Conservation (phyloP, 805 yeast species). For the Saccharomycopsis sp. region DNA sequence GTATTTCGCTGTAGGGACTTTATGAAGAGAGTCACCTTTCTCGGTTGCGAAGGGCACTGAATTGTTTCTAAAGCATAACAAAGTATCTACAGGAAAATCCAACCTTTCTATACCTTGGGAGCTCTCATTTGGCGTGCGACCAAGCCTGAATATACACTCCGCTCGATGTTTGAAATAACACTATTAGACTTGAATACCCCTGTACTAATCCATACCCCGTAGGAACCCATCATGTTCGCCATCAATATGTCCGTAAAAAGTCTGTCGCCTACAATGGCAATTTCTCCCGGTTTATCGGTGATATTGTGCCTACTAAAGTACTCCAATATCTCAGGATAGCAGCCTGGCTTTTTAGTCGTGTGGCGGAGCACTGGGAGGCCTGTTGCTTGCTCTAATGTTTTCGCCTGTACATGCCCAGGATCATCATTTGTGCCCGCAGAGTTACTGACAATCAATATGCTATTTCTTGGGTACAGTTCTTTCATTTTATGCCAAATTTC, state of each 20-base stretch:
- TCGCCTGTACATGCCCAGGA: slow-evolving; percentile 49
- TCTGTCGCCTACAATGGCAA: slow-evolving; percentile 87
- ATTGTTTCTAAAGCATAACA: no score
- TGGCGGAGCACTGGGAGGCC: slow-evolving; percentile 70
- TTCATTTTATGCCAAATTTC: slow-evolving; percentile 50
- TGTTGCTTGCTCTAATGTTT: slow-evolving; percentile 49
- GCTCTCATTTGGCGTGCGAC: slow-evolving; percentile 3
- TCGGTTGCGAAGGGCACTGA: no score
- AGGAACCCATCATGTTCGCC: slow-evolving; percentile 91
- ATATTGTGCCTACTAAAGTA: slow-evolving; percentile 48
- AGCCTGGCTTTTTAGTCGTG: slow-evolving; percentile 75
- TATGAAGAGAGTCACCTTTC: no score
- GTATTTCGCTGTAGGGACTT: no score
- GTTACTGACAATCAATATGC: slow-evolving; percentile 74
- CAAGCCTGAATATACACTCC: slow-evolving; percentile 27
- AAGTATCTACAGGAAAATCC: background rate
- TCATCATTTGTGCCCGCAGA: slow-evolving; percentile 91
- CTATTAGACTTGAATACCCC: slow-evolving; percentile 61
- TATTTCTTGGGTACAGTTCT: slow-evolving; percentile 52
- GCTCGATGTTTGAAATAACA: slow-evolving; percentile 46
- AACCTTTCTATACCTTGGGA: background rate
- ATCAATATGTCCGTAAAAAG: slow-evolving; percentile 84
- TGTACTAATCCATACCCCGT: slow-evolving; percentile 73
- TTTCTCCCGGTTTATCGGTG: slow-evolving; percentile 45
- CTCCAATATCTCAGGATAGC: slow-evolving; percentile 57